phyloP scores from a whole-genome alignment of 169 alveolate species.

The Plasmodium vinckei region DNA sequence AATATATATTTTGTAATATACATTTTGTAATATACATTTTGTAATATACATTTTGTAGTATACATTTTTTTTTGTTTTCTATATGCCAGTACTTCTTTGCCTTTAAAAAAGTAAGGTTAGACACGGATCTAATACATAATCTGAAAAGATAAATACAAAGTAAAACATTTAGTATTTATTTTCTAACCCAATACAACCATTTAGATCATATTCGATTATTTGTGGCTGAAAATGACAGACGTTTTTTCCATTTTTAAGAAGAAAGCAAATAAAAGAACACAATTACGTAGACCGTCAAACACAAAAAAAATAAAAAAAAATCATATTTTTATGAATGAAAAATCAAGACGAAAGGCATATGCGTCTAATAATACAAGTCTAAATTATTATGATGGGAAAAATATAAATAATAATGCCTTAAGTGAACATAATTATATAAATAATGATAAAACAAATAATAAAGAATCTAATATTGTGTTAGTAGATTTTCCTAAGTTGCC shows the following conservation, averaged over 20 bases:
- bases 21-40: too few species aligned
- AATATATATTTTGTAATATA: too few species aligned
- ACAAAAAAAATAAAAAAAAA: slow-evolving; percentile 14
- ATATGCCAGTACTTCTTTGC: too few species aligned
- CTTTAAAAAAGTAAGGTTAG: too few species aligned
- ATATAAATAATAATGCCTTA: background rate
- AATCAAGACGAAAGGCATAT: slow-evolving; percentile 63
- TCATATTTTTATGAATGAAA: slow-evolving; percentile 47
- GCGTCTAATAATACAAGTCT: slow-evolving; percentile 1
- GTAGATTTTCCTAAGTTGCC: slow-evolving; percentile 57
- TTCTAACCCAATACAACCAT: too few species aligned
- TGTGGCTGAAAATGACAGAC: slow-evolving; percentile 62
- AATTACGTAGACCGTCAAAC: slow-evolving; percentile 22
- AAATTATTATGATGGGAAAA: background rate
- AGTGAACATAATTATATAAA: background rate
- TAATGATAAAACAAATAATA: background rate
- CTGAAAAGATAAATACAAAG: background rate
- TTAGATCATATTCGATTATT: background rate
- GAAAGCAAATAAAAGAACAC: slow-evolving; percentile 43
- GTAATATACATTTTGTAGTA: too few species aligned
- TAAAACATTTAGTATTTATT: background rate
- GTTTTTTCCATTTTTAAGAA: slow-evolving; percentile 70
- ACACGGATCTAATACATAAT: too few species aligned
- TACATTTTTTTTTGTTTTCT: too few species aligned
- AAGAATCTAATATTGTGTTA: slow-evolving; percentile 46